Evolutionary conservation across 2,329 filamentous ascomycete genomes (phyloP).

Genomic region (Phaeoacremonium minimum): DNA sequence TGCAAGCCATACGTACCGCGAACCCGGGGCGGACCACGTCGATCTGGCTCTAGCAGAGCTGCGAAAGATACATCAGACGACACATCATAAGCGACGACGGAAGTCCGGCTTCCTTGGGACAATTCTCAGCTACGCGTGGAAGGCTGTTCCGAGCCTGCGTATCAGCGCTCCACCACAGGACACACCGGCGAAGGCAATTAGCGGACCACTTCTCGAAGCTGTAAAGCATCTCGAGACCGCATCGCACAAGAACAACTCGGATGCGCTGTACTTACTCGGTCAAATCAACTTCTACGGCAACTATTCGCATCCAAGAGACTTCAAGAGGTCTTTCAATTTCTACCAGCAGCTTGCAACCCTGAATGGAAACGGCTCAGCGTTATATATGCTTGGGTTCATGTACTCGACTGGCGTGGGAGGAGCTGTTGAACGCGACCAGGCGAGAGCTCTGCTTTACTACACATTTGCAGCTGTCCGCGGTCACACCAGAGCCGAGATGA

Average conservation of each 20-base stretch:
- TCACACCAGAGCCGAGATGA: slow-evolving; percentile 87
- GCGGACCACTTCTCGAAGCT: slow-evolving; percentile 43
- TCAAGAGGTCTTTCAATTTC: slow-evolving; percentile 71
- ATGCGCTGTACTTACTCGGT: slow-evolving; percentile 84
- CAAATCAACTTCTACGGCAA: slow-evolving; percentile 98
- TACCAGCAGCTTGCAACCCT: slow-evolving; percentile 74
- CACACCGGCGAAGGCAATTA: slow-evolving; percentile 25
- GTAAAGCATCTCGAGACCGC: slow-evolving; percentile 49
- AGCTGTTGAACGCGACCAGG: slow-evolving; percentile 79
- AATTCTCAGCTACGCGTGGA: slow-evolving; percentile 37
- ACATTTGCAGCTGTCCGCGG: slow-evolving; percentile 86
- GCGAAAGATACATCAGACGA: slow-evolving; percentile 40
- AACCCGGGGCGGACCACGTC: slow-evolving; percentile 46
- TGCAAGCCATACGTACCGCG: slow-evolving; percentile 6
- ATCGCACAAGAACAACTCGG: slow-evolving; percentile 58
- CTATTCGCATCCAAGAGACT: slow-evolving; percentile 80
- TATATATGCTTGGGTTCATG: slow-evolving; percentile 94
- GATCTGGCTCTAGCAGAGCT: slow-evolving; percentile 47
- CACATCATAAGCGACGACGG: slow-evolving; percentile 37
- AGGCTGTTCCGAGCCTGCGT: slow-evolving; percentile 45
- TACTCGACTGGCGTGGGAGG: slow-evolving; percentile 89
- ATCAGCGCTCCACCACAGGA: slow-evolving; percentile 39
- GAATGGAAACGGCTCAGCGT: slow-evolving; percentile 84
- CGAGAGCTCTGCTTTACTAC: slow-evolving; percentile 88
- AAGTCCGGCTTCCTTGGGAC: slow-evolving; percentile 37